Percentiles rank a stretch among this genome's conserved stretches.
Conservation (phyloP, 1,284 basidiomycete genomes). For the Tilletia horrida region DNA sequence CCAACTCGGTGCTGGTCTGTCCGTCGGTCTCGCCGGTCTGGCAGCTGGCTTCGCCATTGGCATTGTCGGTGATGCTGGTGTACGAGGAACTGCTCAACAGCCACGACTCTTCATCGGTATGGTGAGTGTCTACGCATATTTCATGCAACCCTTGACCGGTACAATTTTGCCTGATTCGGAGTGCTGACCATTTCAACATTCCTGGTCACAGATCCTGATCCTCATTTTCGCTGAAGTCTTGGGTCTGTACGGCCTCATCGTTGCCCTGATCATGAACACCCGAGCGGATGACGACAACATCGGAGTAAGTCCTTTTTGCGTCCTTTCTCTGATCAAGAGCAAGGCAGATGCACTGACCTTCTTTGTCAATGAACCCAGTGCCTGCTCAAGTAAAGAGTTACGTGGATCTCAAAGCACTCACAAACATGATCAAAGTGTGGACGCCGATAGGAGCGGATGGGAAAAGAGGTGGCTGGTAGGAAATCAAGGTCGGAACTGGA, state of each 20-base stretch:
- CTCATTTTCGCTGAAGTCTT: constrained; percentile 93
- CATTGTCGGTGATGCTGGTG: constrained; percentile 81
- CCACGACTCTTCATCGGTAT: constrained; percentile 85
- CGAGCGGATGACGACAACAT: constrained; percentile 43
- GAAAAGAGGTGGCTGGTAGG: too few species aligned
- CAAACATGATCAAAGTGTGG: too few species aligned
- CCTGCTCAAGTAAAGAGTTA: background rate
- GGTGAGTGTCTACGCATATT: constrained; percentile 41
- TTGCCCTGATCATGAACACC: constrained; percentile 82
- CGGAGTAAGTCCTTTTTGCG: background rate
- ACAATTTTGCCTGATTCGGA: background rate
- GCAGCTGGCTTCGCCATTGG: constrained; percentile 99
- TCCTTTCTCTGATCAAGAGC: background rate
- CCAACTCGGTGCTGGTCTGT: constrained; percentile 87
- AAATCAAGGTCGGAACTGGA: too few species aligned
- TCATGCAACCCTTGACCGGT: background rate
- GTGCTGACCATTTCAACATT: background rate
- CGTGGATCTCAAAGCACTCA: too few species aligned
- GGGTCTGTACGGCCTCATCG: constrained; percentile 81
- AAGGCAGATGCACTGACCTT: background rate
- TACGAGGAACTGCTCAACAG: constrained; percentile 63
- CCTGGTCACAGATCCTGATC: constrained; percentile 47
- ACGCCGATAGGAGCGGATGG: too few species aligned
- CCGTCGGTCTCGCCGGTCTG: constrained; percentile 85
- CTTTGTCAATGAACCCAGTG: background rate